Percentiles rank a stretch among this genome's conserved stretches.
Conservation (phyloP, 306 rosid species). For the Rosa rugosa region DNA sequence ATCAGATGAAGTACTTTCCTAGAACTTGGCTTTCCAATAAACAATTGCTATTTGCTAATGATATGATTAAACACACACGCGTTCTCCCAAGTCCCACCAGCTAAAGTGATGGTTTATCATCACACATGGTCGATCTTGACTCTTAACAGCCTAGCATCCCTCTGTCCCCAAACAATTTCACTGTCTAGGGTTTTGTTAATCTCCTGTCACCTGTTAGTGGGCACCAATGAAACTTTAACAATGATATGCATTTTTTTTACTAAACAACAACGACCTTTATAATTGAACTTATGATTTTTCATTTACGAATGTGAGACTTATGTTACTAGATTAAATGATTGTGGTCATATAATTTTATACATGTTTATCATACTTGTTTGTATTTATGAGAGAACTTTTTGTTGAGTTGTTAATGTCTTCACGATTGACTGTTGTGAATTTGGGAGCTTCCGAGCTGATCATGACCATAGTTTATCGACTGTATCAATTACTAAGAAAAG, state of each 20-base stretch:
- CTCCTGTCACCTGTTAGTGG: not conserved
- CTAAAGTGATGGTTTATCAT: not conserved
- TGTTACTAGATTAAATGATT: too few relatives aligned
- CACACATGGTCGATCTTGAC: conserved; percentile 1
- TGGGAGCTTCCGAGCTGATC: too few relatives aligned
- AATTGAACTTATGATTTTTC: too few relatives aligned
- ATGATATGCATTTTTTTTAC: too few relatives aligned
- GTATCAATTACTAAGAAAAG: too few relatives aligned
- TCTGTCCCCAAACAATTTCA: not conserved
- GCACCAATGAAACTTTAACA: not conserved
- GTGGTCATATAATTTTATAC: not conserved
- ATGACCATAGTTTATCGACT: too few relatives aligned
- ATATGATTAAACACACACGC: not conserved
- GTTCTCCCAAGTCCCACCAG: not conserved
- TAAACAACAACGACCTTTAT: too few relatives aligned
- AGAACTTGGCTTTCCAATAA: conserved; percentile 2
- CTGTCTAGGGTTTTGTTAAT: too few relatives aligned
- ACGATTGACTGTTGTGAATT: too few relatives aligned
- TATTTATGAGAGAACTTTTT: not conserved
- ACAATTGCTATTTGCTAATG: not conserved
- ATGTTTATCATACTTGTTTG: not conserved
- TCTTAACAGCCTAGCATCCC: conserved; percentile 14
- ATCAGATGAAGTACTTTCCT: not conserved
- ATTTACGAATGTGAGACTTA: too few relatives aligned
- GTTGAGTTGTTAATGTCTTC: too few relatives aligned